These are phyloP conservation scores for Bipolaris bicolor DNA, from an alignment of 2,329 filamentous ascomycete genomes.

Conservation along the genomic window DNA sequence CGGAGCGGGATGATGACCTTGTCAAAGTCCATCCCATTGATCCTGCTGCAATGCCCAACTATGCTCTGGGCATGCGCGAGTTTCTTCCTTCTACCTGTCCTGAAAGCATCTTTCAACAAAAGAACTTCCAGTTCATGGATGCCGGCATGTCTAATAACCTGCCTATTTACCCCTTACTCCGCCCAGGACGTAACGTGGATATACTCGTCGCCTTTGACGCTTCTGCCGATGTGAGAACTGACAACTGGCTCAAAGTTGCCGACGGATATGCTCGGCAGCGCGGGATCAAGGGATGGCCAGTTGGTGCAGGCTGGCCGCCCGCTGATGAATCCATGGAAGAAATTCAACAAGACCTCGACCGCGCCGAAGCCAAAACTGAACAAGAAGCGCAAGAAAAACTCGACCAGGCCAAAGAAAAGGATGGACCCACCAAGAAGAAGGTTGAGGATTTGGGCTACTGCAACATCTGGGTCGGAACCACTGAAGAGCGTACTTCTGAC, in stretches of 20 bases:
- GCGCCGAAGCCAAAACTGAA: slow-evolving; percentile 67
- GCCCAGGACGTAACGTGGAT: slow-evolving; percentile 86
- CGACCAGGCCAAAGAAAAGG: slow-evolving; percentile 57
- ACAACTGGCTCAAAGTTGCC: slow-evolving; percentile 94
- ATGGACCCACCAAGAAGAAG: slow-evolving; percentile 31
- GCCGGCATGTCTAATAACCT: slow-evolving; percentile 99
- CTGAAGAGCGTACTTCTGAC: slow-evolving; percentile 69
- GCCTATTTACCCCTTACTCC: slow-evolving; percentile 90
- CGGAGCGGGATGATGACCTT: slow-evolving; percentile 80
- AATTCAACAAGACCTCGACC: slow-evolving; percentile 68
- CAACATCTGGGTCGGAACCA: slow-evolving; percentile 92
- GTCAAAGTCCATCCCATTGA: slow-evolving; percentile 94
- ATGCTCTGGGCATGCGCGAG: slow-evolving; percentile 78
- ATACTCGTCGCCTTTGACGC: slow-evolving; percentile 93
- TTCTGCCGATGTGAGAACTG: slow-evolving; percentile 87
- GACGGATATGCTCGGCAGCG: slow-evolving; percentile 92
- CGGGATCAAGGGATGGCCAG: slow-evolving; percentile 90
- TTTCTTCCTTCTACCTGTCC: slow-evolving; percentile 79
- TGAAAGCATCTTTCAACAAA: slow-evolving; percentile 70
- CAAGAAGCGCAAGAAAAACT: slow-evolving; percentile 69
- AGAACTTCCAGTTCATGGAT: slow-evolving; percentile 78
- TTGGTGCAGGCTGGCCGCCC: slow-evolving; percentile 92
- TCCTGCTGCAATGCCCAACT: slow-evolving; percentile 90
- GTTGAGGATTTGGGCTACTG: slow-evolving; percentile 76
- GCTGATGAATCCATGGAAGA: slow-evolving; percentile 63